Evolutionary conservation across 208 protist species (phyloP), one percentile per base, ranked within the genome.

Genomic region (Phytomonas francai): DNA sequence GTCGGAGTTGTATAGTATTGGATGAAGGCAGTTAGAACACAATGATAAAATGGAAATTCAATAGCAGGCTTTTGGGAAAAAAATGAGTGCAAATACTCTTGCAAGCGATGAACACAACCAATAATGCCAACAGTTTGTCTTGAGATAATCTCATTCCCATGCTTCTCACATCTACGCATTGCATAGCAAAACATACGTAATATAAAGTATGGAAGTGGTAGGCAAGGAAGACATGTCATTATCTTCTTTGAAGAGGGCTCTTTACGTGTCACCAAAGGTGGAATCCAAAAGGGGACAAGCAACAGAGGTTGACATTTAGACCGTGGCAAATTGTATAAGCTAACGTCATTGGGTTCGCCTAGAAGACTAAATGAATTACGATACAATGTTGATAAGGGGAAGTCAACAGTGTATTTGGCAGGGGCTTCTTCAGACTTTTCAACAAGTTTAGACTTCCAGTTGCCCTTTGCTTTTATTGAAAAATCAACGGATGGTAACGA

Each of bases 231-330:
- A 1, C 84, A 94, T 9, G 86, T 88, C 65, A 94, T 66, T 0
- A 86, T 74, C 36, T 83, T 71, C 54, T 75, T 67, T 59, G 79
- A 74, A 9, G 79, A 84, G 2, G 66, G n/a, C 59, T 92, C 86
- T 49, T 78, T 83, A 45, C 89, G 76, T 14, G 89, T 94, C 14
- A 85, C 73, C 14, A 94, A 63, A 2, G 89, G 89, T 16, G 89
- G 89, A 39, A 79, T 65, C 89, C 89, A 94, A 79, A 92, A 92
- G 1, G 89, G 89, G 36, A 94, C 68, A 28, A 94, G 65, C 28
- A 92, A 62, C 8, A 88, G 51, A 25, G 85, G 74, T 6, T 82
- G 85, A 27, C 80, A 85, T 6, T 70, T 67, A 19, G 77, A 75
- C 12, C 85, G 70, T 51, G 82, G 64, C 57, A 91, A 71, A 19